Base-by-base conservation (phyloP, 768 basidiomycete genomes). In the Hygrophorus pudorinus region DNA sequence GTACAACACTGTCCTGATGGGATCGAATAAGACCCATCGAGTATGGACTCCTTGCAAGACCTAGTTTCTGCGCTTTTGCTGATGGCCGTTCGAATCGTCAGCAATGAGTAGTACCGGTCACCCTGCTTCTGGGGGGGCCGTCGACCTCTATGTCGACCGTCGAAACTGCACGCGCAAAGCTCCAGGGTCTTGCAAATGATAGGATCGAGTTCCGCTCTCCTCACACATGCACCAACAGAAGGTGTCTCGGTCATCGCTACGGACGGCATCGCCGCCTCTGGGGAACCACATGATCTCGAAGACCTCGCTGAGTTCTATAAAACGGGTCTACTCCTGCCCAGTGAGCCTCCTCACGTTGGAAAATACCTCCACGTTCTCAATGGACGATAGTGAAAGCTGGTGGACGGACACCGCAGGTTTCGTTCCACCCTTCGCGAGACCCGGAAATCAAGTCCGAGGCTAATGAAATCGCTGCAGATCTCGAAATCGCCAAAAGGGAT, bases 401-500 rank as follows among this genome's bases (percentile, higher is more conserved):
- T 10, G 37, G 38, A 13, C 38, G 18, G 8, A 40, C 38, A 40
- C 38, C 38, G 13, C 12, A 10, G 14, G 38, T 40, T 40, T 40
- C 38, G 20, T 40, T 21, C 24, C 38, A 40, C 14, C 38, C 38
- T 40, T 40, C 38, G 24, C 38, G 38, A 40, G 38, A 40, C 38
- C 38, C 12, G 18, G 18, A 40, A 40, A 40, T 40, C 38, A 24
- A 40, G 38, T 21, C 38, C 38, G 38, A 40, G 20, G 38, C 18
- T 21, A 28, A 40, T 13, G 38, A 10, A 12, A 40, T 40, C 7
- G 38, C 38, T 24, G n/a, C n/a, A n/a, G n/a, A n/a, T n/a, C n/a
- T n/a, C n/a, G n/a, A n/a, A n/a, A n/a, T n/a, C n/a, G n/a, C 38
- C 18, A 40, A 40, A 28, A 51, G 30, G 46, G 40, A 47, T 49